Percentiles rank a stretch among this genome's conserved stretches.
These are phyloP conservation scores for Hemisphaericaspora xylanilytica DNA, from an alignment of 1,139 yeast genomes.

Conservation along the genomic window DNA sequence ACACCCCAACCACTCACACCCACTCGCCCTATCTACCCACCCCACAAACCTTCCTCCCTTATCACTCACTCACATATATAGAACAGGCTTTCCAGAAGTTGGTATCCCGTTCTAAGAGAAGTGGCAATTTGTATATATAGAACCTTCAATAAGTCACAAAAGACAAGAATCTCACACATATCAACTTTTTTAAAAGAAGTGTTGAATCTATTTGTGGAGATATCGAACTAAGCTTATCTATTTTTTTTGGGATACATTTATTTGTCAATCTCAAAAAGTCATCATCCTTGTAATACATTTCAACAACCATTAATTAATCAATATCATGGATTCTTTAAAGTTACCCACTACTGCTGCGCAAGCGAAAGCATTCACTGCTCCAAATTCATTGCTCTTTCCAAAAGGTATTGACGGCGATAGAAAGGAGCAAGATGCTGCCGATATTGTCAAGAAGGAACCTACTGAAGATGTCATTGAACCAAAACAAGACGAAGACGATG, in stretches of 20 bases:
- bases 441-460: conserved; percentile 25
- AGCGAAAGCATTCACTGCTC: conserved; percentile 72
- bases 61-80: no score
- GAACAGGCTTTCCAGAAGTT: no score
- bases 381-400: conserved; percentile 64
- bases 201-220: background rate
- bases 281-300: conserved; percentile 1
- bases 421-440: conserved; percentile 10
- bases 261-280: conserved; percentile 34
- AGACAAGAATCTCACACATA: no score
- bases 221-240: background rate
- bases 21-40: no score
- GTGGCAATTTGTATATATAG: background rate
- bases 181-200: background rate
- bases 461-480: conserved; percentile 36
- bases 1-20: background rate
- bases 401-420: conserved; percentile 36
- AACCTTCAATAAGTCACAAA: background rate
- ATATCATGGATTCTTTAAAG: conserved; percentile 65
- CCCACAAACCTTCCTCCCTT: no score
- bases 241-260: conserved; percentile 39
- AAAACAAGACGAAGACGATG: conserved; percentile 55
- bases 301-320: background rate
- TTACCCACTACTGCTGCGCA: conserved; percentile 80
- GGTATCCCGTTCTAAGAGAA: no score